Evolutionary conservation across 192 early-diverging fungal species (phyloP), one percentile per base, ranked within the genome.

Genomic region (Backusella luteola): DNA sequence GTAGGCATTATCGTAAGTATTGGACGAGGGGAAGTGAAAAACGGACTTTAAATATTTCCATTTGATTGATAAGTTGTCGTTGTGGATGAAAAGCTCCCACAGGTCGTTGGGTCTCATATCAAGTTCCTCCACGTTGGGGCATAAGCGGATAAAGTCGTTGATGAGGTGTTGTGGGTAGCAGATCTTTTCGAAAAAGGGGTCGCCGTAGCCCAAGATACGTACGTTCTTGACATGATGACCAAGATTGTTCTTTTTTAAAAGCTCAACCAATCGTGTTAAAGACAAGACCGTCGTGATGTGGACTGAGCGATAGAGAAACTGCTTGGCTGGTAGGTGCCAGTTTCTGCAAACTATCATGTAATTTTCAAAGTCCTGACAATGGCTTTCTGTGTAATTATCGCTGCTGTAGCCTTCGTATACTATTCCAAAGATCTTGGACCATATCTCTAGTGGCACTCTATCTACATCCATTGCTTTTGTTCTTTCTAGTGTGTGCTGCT

Each of bases 201-300:
- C 23, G 9, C 56, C 56, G 3, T 63, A 63, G 26, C 56, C 56
- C 26, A 63, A 63, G 12, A 63, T 63, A 12, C 56, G 56, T 63
- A 63, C 56, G 56, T 63, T 29, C 56, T 63, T 63, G 56, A 63
- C 56, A 29, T 63, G 56, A 63, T 63, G 56, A 63, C 56, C 56
- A 63, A 63, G 9, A 12, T 63, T 26, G 26, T 63, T 63, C 23
- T 9, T 63, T 63, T 63, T 63, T 29, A 63, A 63, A 14, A 29
- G 26, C 3, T 63, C 23, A 2, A 29, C 56, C 56, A 63, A 63
- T 29, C 26, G 26, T 0, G 56, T 29, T 11, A 63, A 14, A 63
- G 56, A 63, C 11, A 63, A 29, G 8, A 63, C 56, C 3, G 56
- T 63, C 23, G 56, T 63, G 23, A 63, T 63, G 11, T 63, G 56